Evolutionary conservation across 2,329 filamentous ascomycete species (phyloP).

Genomic region (Epichloe coenophiala): DNA sequence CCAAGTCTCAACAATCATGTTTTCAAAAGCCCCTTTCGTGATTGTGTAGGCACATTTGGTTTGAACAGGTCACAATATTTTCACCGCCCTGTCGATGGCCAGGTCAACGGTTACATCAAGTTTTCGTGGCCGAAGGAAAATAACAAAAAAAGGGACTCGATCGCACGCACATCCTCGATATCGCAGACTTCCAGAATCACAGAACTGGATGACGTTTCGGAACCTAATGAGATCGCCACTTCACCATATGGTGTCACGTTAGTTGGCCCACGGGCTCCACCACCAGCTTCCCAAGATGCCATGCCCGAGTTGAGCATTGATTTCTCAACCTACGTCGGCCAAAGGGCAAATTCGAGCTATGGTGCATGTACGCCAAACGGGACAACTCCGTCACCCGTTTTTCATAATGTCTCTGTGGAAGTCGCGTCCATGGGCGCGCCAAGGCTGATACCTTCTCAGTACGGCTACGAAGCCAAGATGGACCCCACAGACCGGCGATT

Average conservation of each 20-base stretch:
- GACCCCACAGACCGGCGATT: constrained; percentile 19
- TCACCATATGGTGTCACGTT: not conserved
- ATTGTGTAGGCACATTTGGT: constrained; percentile 17
- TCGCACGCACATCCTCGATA: not conserved
- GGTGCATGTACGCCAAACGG: not conserved
- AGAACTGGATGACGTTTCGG: not conserved
- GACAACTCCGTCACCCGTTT: not conserved
- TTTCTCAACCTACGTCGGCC: not conserved
- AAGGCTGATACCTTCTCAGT: constrained; percentile 14
- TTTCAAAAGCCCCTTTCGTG: constrained; percentile 20
- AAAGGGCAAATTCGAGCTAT: not conserved
- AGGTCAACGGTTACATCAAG: constrained; percentile 26
- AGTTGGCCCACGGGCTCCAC: not conserved
- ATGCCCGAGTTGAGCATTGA: not conserved
- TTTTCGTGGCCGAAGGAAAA: constrained; percentile 20
- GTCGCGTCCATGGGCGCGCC: constrained; percentile 4
- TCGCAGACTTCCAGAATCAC: not conserved
- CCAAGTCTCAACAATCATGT: not conserved
- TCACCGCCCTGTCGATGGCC: constrained; percentile 18
- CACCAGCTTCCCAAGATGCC: not conserved
- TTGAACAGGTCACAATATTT: constrained; percentile 12
- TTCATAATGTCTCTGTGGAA: not conserved
- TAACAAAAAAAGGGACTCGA: not conserved
- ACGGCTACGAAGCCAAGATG: constrained; percentile 20
- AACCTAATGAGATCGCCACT: not conserved